Percentiles rank a stretch among this genome's conserved stretches.
These are phyloP conservation scores for Scleroderma citrinum DNA, from an alignment of 768 basidiomycete species.

Conservation along the genomic window DNA sequence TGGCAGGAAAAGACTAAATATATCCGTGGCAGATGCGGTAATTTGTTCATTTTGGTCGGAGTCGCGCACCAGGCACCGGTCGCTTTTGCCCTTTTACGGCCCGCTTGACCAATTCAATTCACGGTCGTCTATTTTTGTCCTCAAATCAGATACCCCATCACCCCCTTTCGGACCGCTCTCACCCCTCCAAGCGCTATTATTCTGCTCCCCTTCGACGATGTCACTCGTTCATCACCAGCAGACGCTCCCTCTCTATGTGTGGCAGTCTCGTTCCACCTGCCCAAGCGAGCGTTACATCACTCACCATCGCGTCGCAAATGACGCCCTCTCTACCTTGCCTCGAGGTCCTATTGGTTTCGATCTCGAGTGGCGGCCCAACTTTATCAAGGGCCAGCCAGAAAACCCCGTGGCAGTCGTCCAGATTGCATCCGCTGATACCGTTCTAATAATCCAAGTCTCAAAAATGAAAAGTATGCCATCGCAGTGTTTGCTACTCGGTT, in stretches of 20 bases:
- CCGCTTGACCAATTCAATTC: neutral
- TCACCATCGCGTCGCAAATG: conserved; percentile 27
- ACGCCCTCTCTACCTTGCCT: conserved; percentile 13
- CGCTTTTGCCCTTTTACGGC: neutral
- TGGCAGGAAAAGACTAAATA: conserved; percentile 1
- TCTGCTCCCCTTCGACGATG: neutral
- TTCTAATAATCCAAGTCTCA: conserved; percentile 62
- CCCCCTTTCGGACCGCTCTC: neutral
- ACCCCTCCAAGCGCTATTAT: neutral
- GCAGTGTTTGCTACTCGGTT: neutral
- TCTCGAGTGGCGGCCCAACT: conserved; percentile 73
- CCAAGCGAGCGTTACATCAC: conserved; percentile 18
- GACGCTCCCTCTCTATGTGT: neutral
- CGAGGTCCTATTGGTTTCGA: conserved; percentile 55
- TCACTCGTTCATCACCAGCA: too few species aligned
- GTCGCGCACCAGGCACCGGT: neutral
- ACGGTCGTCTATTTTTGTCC: neutral
- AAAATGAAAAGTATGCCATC: conserved; percentile 42
- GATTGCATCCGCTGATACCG: conserved; percentile 48
- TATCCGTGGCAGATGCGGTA: conserved; percentile 2
- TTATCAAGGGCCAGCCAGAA: conserved; percentile 43
- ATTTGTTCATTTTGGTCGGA: conserved; percentile 1
- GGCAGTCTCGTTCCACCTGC: neutral
- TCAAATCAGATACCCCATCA: neutral
- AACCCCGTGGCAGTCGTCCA: conserved; percentile 74